phyloP scores from a whole-genome alignment of 345 rosid genomes.

The Diplotaxis tenuifolia region DNA sequence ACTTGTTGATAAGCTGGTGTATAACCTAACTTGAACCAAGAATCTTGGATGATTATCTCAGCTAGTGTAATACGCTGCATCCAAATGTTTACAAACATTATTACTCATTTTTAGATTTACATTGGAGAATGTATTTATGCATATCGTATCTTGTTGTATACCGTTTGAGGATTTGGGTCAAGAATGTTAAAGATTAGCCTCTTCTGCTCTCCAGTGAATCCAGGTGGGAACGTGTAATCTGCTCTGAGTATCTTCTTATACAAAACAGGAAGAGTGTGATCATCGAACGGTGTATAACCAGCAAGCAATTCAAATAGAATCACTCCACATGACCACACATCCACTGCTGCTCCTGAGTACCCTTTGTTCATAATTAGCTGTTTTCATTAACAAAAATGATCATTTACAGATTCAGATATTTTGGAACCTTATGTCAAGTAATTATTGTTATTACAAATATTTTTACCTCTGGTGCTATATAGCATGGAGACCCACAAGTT shows the following conservation, averaged over 20 bases:
- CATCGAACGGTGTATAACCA: constrained; percentile 74
- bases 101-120: background rate
- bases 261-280: constrained; percentile 57
- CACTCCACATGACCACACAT: constrained; percentile 93
- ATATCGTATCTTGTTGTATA: constrained; percentile 21
- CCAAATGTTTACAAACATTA: constrained; percentile 3
- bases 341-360: constrained; percentile 84
- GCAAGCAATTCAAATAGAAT: constrained; percentile 82
- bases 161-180: constrained; percentile 62
- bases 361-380: constrained; percentile 76
- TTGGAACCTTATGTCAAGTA: background rate
- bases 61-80: constrained; percentile 64
- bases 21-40: constrained; percentile 75
- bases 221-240: constrained; percentile 58
- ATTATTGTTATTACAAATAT: background rate
- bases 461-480: constrained; percentile 87
- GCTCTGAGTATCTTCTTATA: constrained; percentile 80
- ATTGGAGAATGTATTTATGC: background rate
- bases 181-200: constrained; percentile 66
- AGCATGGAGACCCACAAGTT: constrained; percentile 95
- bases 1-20: constrained; percentile 57
- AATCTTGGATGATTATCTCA: constrained; percentile 61
- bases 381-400: constrained; percentile 7
- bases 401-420: constrained; percentile 6
- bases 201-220: constrained; percentile 59